Evolutionary conservation across 2,329 filamentous ascomycete genomes (phyloP), one percentile per base, ranked within the genome.

Genomic region (Fusarium citri): DNA sequence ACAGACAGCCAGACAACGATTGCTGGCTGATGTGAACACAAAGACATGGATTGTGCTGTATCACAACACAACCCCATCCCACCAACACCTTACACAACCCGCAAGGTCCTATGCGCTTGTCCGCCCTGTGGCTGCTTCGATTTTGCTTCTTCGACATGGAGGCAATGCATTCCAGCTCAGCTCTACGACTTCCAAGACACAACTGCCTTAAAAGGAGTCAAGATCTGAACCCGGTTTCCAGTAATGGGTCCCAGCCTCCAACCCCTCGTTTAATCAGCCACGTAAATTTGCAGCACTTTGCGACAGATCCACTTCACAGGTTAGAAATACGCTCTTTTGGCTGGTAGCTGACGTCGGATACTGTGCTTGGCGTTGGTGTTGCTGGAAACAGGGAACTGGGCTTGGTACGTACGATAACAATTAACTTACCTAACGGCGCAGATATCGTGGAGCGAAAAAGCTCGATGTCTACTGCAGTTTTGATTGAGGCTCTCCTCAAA

Each of bases 211-310:
- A 57, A 56, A 54, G 41, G 64, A 59, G 68, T 64, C 46, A 23
- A 61, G 45, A 62, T 69, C 31, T 68, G 34, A 49, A 53, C 55
- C 51, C 54, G 50, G 45, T 57, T 55, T 49, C 31, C n/a, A 40
- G 45, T 20, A 28, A 48, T 64, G 43, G 57, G 49, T 59, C 61
- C 70, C 66, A 61, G 63, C 57, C 63, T 71, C 72, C 70, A 71
- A 65, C 68, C 72, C 71, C 72, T 74, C 72, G 55, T 72, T 49
- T 62, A 69, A 59, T 68, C 69, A 74, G 72, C 71, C 71, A 74
- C 72, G 57, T 62, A 68, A 74, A 74, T 72, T 74, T 72, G 61
- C 55, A 59, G 63, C 63, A 59, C 55, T 59, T 53, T 65, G 48
- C 43, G 42, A 60, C 50, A 65, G 40, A 64, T 58, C 54, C 64